Conservation (phyloP, 805 yeast genomes). For the Priceomyces castillae region DNA sequence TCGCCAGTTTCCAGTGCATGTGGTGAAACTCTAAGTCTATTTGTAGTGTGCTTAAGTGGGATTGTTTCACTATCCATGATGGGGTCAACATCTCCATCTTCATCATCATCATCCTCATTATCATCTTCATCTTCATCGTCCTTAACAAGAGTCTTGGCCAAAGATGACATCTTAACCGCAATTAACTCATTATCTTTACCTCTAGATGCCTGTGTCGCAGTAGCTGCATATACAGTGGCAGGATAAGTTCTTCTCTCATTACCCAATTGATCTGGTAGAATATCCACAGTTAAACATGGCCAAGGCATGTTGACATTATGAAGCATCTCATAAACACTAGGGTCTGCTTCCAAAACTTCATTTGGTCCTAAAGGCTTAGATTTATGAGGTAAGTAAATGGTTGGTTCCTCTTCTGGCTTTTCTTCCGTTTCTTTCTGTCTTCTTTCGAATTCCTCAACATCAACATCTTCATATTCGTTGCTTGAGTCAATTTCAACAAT, state of each 20-base stretch:
- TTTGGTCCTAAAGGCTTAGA: conserved; percentile 91
- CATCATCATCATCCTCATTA: conserved; percentile 65
- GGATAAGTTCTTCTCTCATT: conserved; percentile 87
- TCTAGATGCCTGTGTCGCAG: conserved; percentile 91
- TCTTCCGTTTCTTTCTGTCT: conserved; percentile 37
- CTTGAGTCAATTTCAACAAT: conserved; percentile 72
- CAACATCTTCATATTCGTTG: conserved; percentile 38
- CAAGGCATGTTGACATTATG: conserved; percentile 92
- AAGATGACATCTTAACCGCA: conserved; percentile 76
- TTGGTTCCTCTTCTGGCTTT: conserved; percentile 27
- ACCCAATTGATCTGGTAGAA: conserved; percentile 84
- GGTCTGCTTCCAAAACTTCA: conserved; percentile 95
- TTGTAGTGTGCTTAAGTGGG: conserved; percentile 78
- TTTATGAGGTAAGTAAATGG: conserved; percentile 82
- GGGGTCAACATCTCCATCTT: conserved; percentile 68
- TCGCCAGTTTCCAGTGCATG: conserved; percentile 72
- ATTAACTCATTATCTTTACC: conserved; percentile 86
- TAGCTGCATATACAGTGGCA: conserved; percentile 76
- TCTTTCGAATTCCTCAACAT: conserved; percentile 23
- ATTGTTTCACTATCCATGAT: conserved; percentile 81
- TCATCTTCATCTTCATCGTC: conserved; percentile 78
- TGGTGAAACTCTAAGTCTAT: conserved; percentile 83
- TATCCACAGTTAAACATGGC: conserved; percentile 93
- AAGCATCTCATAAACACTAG: conserved; percentile 92
- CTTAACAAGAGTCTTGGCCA: conserved; percentile 82